phyloP scores from a whole-genome alignment of 805 yeast genomes.

The Yamadazyma kitorensis region DNA sequence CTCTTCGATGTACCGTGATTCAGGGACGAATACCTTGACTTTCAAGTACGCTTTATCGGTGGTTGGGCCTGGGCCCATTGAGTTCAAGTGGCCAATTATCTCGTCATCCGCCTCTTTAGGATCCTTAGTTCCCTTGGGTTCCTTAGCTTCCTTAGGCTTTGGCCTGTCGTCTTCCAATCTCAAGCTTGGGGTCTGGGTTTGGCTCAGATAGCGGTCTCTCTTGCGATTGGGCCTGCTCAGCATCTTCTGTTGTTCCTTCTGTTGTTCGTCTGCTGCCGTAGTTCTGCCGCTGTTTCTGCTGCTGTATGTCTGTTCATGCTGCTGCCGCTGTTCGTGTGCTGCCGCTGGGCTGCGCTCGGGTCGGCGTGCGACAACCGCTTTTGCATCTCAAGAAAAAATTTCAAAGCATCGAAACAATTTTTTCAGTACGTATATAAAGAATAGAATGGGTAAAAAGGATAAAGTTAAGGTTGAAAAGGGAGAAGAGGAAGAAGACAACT shows the following conservation, averaged over 20 bases:
- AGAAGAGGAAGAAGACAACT: constrained; percentile 66
- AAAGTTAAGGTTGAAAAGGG: constrained; percentile 43
- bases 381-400: constrained; percentile 4
- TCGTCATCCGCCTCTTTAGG: no score
- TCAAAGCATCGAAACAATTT: not conserved
- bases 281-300: no score
- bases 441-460: constrained; percentile 44
- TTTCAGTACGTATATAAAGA: not conserved
- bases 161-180: not conserved
- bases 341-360: no score
- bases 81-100: constrained; percentile 1
- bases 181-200: not conserved
- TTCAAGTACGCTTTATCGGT: constrained; percentile 8
- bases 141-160: not conserved
- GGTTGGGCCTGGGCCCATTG: not conserved
- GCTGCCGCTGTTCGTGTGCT: no score
- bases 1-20: constrained; percentile 22
- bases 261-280: no score
- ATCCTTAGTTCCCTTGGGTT: no score
- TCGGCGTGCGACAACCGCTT: not conserved
- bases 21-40: constrained; percentile 19
- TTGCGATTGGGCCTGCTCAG: constrained; percentile 2
- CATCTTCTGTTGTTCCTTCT: no score
- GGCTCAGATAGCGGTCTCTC: constrained; percentile 3
- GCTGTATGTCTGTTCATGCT: no score